Base-by-base conservation (phyloP, 257 asterid genomes). In the Fraxinus pennsylvanica region DNA sequence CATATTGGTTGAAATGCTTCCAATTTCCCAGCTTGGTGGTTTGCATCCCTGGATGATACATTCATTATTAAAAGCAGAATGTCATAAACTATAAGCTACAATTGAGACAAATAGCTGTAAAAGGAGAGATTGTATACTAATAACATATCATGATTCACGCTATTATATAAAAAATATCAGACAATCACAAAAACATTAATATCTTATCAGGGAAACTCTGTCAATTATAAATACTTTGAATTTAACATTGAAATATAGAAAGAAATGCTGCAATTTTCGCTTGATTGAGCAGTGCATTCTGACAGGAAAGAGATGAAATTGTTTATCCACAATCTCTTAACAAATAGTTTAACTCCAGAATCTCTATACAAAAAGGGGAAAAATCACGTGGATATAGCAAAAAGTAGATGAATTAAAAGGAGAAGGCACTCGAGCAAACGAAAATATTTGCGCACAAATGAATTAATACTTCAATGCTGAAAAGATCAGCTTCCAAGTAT, bases 1-100 rank as follows among this genome's bases (percentile, higher is more conserved):
- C 59, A 78, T 78, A 80, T 82, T 82, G 19, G 85, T 68, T 70
- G 80, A 82, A 59, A 45, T 73, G 73, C 78, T 76, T 32, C 82
- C 82, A 6, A 25, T 79, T 73, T 82, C 82, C 82, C 78, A 5
- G 35, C 69, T 15, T 63, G 33, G 69, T 27, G 69, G 69, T 63
- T 63, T 63, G 69, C 69, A 63, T 63, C 69, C 69, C 69, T 63
- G 69, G 19, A 63, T 4, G 30, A 63, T 25, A 63, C 32, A 25
- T 63, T 63, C 19, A 22, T 9, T 63, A 27, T 63, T 63, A 63
- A 63, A 22, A 25, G 33, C 32, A 63, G 32, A 63, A 63, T 10
- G 14, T 54, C 6, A 19, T 8, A 19, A 54, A 15, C 65, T 54
- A 54, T 19, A 54, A 54, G 19, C 21, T 19, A 19, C 21, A 54